A percentile compares a stretch with the other conserved stretches of the same genome.
Evolutionary conservation across 768 basidiomycete genomes (phyloP).

Genomic region (Kwoniella sp.): DNA sequence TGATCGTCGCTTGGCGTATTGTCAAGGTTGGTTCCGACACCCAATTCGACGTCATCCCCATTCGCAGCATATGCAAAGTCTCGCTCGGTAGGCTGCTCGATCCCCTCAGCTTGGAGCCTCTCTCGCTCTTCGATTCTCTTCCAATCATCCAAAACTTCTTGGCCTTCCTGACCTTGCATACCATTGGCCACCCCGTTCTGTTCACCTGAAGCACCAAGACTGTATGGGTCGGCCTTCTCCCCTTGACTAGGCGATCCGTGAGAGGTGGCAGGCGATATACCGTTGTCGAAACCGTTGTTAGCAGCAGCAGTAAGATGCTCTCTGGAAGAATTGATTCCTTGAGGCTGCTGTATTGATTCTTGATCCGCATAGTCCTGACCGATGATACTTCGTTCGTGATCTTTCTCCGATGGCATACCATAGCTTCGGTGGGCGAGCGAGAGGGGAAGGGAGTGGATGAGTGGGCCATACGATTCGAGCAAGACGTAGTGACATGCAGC

Average conservation of each 20-base stretch:
- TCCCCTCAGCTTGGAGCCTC: conserved; percentile 3
- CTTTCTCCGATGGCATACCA: conserved; percentile 52
- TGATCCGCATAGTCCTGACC: conserved; percentile 49
- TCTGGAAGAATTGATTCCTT: conserved; percentile 38
- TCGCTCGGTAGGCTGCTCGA: conserved; percentile 12
- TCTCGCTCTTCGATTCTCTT: conserved; percentile 15
- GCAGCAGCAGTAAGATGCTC: conserved; percentile 30
- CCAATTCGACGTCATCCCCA: conserved; percentile 18
- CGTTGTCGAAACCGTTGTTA: not conserved
- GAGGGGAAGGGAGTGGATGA: conserved; percentile 73
- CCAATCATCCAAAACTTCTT: not conserved
- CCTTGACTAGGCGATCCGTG: not conserved
- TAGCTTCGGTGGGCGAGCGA: conserved; percentile 73
- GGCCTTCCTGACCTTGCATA: not conserved
- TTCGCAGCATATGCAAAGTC: conserved; percentile 22
- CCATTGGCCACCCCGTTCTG: not conserved
- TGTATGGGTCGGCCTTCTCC: not conserved
- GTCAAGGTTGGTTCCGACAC: not conserved
- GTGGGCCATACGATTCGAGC: conserved; percentile 76
- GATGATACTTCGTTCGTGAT: conserved; percentile 42
- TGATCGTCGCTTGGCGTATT: not conserved
- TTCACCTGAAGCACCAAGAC: not conserved
- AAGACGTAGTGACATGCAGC: conserved; percentile 73
- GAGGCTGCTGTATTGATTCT: conserved; percentile 14
- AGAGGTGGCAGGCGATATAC: conserved; percentile 9